phyloP scores from a whole-genome alignment of 202 grass and related monocot genomes.

The Miscanthus sacchariflorus region DNA sequence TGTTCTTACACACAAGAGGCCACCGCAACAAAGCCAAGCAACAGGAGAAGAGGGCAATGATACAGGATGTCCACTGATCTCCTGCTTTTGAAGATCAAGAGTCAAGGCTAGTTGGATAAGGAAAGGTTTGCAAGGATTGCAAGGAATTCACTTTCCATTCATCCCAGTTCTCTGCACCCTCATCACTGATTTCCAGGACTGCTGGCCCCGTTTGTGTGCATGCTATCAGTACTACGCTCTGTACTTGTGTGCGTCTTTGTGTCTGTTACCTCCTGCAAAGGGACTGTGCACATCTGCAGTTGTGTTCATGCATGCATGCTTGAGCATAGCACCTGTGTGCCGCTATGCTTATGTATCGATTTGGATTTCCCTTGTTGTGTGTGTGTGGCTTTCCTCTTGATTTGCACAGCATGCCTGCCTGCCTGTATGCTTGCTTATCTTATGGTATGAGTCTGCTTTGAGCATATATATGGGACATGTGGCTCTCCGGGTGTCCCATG shows the following conservation, averaged over 20 bases:
- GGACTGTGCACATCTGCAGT: neutral
- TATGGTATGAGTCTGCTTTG: neutral
- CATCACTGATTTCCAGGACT: neutral
- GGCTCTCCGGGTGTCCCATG: neutral
- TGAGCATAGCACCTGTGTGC: neutral
- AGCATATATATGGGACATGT: neutral
- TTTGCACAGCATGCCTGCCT: neutral
- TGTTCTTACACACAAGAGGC: neutral
- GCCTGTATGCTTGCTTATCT: neutral
- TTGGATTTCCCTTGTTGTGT: neutral
- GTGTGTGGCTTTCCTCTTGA: neutral
- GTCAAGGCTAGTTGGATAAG: neutral
- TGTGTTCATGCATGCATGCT: neutral
- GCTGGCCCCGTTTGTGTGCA: neutral
- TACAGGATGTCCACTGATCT: neutral
- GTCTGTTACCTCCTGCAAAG: neutral
- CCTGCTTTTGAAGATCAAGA: slow-evolving; percentile 19
- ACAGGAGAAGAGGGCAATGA: neutral
- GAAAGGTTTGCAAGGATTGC: neutral
- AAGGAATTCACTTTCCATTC: neutral
- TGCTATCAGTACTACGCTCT: neutral
- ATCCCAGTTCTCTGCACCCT: neutral
- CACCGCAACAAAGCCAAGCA: neutral
- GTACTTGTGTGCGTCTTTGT: neutral
- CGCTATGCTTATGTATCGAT: neutral